Evolutionary conservation across 73 alveolate genomes (phyloP).

Genomic region (Paramecium tetraurelia): DNA sequence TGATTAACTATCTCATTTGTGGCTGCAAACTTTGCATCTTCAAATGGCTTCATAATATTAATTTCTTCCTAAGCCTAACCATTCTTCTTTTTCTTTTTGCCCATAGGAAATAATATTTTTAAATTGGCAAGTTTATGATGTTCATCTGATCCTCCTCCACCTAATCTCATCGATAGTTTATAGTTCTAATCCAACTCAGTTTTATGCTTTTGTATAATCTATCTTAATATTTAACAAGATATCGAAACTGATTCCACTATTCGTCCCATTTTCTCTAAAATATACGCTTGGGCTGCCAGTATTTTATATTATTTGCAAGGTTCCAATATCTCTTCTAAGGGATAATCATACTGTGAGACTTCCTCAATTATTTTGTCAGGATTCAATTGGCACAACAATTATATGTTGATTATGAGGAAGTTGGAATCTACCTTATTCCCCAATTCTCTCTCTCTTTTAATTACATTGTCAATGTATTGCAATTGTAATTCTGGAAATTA

Average conservation of each 20-base stretch:
- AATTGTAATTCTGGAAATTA: slow-evolving; percentile 28
- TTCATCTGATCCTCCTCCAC: background rate
- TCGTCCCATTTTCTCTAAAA: slow-evolving; percentile 11
- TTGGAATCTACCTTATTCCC: background rate
- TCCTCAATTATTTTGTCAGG: slow-evolving; percentile 23
- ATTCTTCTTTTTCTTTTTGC: background rate
- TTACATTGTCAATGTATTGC: background rate
- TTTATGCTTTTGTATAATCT: background rate
- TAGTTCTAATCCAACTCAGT: background rate
- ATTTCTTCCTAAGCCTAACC: background rate
- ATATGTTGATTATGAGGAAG: background rate
- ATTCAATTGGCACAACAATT: background rate
- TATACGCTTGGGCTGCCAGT: background rate
- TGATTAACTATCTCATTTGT: background rate
- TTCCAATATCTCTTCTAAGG: background rate
- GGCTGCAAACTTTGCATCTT: background rate
- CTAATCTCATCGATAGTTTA: slow-evolving; percentile 1
- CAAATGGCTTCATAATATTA: background rate
- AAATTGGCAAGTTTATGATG: background rate
- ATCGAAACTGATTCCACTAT: background rate
- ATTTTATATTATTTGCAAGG: background rate
- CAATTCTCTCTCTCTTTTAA: slow-evolving; percentile 19
- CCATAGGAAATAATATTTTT: background rate
- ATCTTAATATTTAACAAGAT: background rate
- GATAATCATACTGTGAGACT: background rate